Conservation (phyloP, 176 grass and related monocot species). For the Musa troglodytarum region DNA sequence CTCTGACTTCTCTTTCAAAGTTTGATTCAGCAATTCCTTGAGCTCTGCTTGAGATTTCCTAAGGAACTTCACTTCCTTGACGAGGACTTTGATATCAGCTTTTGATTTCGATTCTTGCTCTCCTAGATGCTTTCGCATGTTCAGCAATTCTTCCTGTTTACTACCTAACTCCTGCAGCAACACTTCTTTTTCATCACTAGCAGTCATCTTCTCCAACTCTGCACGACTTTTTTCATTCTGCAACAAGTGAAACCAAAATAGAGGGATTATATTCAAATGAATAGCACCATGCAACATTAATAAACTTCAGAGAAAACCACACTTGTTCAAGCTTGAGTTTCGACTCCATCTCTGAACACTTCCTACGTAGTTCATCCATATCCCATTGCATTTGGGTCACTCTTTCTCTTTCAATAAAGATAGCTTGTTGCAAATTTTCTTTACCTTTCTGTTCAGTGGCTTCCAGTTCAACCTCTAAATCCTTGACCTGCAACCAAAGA, state of each 20-base stretch:
- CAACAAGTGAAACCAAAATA: constrained; percentile 11
- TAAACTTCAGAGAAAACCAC: constrained; percentile 3
- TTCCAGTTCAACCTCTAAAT: constrained; percentile 97
- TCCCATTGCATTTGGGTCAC: constrained; percentile 96
- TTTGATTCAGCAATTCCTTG: constrained; percentile 55
- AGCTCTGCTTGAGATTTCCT: constrained; percentile 84
- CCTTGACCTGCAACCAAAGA: constrained; percentile 69
- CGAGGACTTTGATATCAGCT: constrained; percentile 85
- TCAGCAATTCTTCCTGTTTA: constrained; percentile 65
- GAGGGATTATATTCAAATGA: constrained; percentile 11
- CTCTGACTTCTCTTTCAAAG: constrained; percentile 71
- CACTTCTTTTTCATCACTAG: constrained; percentile 56
- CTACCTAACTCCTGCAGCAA: constrained; percentile 54
- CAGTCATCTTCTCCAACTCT: constrained; percentile 51
- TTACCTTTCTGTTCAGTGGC: constrained; percentile 74
- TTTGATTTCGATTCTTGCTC: constrained; percentile 87
- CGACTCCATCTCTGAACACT: constrained; percentile 78
- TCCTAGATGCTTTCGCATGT: constrained; percentile 47
- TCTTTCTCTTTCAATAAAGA: constrained; percentile 82
- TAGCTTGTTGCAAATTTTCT: constrained; percentile 78
- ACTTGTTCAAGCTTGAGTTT: constrained; percentile 67
- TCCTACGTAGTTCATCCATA: constrained; percentile 90
- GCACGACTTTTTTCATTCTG: constrained; percentile 67
- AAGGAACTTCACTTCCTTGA: constrained; percentile 89
- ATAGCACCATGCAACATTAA: neutral